Base-by-base conservation (phyloP, 164 flowering plant species). In the Akebia trifoliata region DNA sequence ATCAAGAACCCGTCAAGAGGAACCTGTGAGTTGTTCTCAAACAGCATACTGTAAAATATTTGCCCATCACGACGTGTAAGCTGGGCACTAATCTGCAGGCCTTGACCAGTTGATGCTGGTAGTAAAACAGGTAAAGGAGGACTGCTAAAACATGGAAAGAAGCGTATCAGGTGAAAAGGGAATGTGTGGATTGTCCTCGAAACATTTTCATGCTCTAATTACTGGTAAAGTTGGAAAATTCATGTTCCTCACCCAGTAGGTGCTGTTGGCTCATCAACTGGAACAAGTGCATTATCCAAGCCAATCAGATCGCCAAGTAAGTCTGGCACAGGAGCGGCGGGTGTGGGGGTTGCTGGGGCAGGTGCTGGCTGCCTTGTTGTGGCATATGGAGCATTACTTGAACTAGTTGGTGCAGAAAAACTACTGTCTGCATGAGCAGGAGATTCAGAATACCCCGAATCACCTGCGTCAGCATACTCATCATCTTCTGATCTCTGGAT, bases 1-100 rank as follows among this genome's bases (percentile, higher is more conserved):
- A 94, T 94, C 99, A 90, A 85, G 74, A 94, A 94, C 15, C 96
- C 99, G 71, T 88, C 97, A 44, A 94, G 90, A 39, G 87, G 60
- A 50, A 69, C 35, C 59, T 78, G 87, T 21, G 96, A 53, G 69
- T 80, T 84, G 72, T 94, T 94, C 81, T 94, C 96, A 74, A 90
- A 86, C 63, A 73, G 46, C 74, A 94, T 65, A 57, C 87, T 85
- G 74, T 94, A 94, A 69, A 84, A 94, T 68, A 94, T 69, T 70
- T 90, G 95, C 18, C 90, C 97, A 72, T 90, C 97, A 56, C 72
- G 78, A 9, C 89, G 73, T 43, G 69, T 69, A 59, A 90, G 66
- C 74, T 84, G 87, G 31, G 86, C 96, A 80, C 93, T 81, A 60
- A 94, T 94, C 67, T 90, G 95, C 39, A 94, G 66, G 42, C 99